Percentiles rank a stretch among this genome's conserved stretches.
These are phyloP conservation scores for Hypoxylon sp. DNA, from an alignment of 2,329 filamentous ascomycete genomes.

Conservation along the genomic window DNA sequence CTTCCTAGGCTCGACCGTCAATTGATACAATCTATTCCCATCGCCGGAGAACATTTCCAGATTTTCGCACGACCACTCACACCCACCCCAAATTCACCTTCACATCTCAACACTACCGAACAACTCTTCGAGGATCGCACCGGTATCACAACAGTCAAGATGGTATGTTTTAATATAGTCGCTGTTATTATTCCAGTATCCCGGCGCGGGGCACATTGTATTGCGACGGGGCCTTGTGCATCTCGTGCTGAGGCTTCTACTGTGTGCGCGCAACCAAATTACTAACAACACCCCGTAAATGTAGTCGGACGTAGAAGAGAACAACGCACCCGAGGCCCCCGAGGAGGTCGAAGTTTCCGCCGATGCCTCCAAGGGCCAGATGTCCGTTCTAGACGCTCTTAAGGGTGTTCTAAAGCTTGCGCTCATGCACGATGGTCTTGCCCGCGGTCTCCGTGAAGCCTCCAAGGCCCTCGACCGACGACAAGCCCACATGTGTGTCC, in stretches of 20 bases:
- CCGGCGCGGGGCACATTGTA: conserved; percentile 6
- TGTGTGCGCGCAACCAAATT: conserved; percentile 44
- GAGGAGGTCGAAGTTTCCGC: conserved; percentile 97
- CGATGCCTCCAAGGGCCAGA: conserved; percentile 91
- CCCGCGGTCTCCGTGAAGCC: conserved; percentile 97
- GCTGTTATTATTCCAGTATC: background rate
- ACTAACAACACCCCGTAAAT: conserved; percentile 42
- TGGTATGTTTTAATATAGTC: conserved; percentile 65
- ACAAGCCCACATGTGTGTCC: conserved; percentile 99
- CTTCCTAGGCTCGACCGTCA: conserved; percentile 44
- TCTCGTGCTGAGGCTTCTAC: conserved; percentile 28
- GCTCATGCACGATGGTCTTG: conserved; percentile 99
- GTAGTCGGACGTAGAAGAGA: conserved; percentile 99
- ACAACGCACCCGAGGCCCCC: conserved; percentile 83
- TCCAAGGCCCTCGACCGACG: conserved; percentile 98
- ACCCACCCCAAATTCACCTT: conserved; percentile 47
- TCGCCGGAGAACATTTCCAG: conserved; percentile 43
- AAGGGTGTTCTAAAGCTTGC: conserved; percentile 99
- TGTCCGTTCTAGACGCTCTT: conserved; percentile 97
- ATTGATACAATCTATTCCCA: conserved; percentile 48
- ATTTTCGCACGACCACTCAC: conserved; percentile 44
- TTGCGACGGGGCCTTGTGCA: conserved; percentile 27
- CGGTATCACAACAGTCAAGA: conserved; percentile 72
- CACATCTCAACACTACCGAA: conserved; percentile 51
- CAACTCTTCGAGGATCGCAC: conserved; percentile 78